Base-by-base conservation (phyloP, 2,329 filamentous ascomycete genomes). In the Didymella pomorum region DNA sequence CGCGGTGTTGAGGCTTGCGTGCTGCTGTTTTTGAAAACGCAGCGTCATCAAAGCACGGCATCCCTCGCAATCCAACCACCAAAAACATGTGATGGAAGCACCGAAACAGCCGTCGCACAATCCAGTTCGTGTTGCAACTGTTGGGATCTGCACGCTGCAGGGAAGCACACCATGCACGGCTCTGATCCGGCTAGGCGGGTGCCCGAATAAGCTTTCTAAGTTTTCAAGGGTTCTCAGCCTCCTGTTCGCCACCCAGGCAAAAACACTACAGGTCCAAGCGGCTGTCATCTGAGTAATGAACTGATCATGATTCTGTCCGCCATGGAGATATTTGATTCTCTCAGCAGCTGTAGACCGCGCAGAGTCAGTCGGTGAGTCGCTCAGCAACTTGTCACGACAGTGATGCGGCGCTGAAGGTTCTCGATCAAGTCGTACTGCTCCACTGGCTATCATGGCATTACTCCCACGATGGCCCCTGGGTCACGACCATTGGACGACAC, bases 401-500 rank as follows among this genome's bases (percentile, higher is more conserved):
- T 21, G 33, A 52, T 47, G 47, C 37, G 29, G 39, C 45, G 28
- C 12, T 25, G 33, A 54, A 53, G 42, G 53, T 61, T 65, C 60
- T 65, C 61, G 61, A 65, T 61, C 58, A 44, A 44, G 44, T 41
- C 46, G 50, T 48, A 48, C 53, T 33, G 58, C 62, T 66, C 65
- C 63, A 66, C 63, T 16, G 20, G 31, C 37, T 49, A 56, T 41
- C 41, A 39, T 35, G 51, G 46, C 49, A 60, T 58, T 33, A 52
- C 60, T 64, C 51, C 62, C 67, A 69, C 67, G 66, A 66, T 66
- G 60, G 61, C 57, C 61, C 58, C 62, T 53, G 42, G 37, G 52
- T 42, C 43, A 37, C 52, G 50, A 67, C 55, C 62, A 74, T 75
- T 74, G 72, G 71, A 56, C 43, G 56, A 62, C 53, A 60, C 68